A percentile compares a stretch with the other conserved stretches of the same genome.
phyloP scores from a whole-genome alignment of 1,139 yeast genomes.

The Pichia norvegensis region DNA sequence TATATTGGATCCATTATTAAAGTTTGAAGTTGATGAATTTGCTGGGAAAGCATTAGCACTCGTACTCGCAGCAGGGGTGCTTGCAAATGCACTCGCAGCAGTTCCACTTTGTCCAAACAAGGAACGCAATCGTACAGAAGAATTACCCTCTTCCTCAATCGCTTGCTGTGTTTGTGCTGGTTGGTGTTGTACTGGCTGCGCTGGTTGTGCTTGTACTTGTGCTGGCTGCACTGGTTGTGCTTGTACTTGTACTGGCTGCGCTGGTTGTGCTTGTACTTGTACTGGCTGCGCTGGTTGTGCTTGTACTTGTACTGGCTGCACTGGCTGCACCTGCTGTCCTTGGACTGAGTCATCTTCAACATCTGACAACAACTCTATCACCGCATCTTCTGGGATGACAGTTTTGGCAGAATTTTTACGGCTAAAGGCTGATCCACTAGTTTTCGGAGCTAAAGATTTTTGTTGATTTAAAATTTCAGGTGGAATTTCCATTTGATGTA shows the following conservation, averaged over 20 bases:
- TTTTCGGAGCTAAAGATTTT: not conserved
- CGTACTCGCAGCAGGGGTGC: too few species aligned
- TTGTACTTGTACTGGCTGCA: not conserved
- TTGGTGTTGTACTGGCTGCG: not conserved
- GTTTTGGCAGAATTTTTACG: not conserved
- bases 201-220: not conserved
- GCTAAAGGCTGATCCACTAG: not conserved
- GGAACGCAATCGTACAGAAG: too few species aligned
- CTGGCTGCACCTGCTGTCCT: not conserved
- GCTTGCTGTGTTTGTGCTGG: not conserved
- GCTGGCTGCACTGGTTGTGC: not conserved
- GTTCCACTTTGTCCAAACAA: too few species aligned
- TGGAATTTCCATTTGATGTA: not conserved
- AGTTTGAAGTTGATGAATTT: not conserved
- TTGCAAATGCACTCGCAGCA: too few species aligned
- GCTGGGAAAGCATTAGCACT: too few species aligned
- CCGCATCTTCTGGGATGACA: not conserved
- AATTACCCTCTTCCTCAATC: too few species aligned
- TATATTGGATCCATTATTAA: too few species aligned
- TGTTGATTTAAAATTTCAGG: not conserved
- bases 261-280: not conserved
- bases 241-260: not conserved
- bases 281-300: not conserved
- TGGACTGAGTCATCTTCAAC: slow-evolving; percentile 2
- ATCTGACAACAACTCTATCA: slow-evolving; percentile 9